phyloP scores from a whole-genome alignment of 2,329 filamentous ascomycete genomes.

The Salinomyces thailandicus region DNA sequence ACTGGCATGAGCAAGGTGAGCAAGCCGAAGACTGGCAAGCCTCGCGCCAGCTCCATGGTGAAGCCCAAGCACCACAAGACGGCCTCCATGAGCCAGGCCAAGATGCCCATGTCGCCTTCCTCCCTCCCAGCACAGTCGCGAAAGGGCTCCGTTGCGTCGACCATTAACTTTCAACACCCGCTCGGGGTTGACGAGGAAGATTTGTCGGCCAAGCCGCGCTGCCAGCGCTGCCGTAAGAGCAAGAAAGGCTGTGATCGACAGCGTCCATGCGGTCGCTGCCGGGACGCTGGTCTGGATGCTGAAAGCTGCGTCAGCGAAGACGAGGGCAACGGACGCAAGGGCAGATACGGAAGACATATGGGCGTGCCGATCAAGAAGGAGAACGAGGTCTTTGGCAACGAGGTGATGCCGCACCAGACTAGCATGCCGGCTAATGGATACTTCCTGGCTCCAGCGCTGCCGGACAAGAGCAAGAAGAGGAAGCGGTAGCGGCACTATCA shows the following conservation, averaged over 20 bases:
- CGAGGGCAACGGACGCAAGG: slow-evolving; percentile 93
- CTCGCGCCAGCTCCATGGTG: slow-evolving; percentile 28
- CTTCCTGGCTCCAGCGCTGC: slow-evolving; percentile 26
- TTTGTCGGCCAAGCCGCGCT: slow-evolving; percentile 87
- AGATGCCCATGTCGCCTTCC: slow-evolving; percentile 42
- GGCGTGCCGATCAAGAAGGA: slow-evolving; percentile 54
- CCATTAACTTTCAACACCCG: slow-evolving; percentile 50
- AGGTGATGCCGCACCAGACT: slow-evolving; percentile 15
- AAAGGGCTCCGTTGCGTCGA: slow-evolving; percentile 56
- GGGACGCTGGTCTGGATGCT: slow-evolving; percentile 84
- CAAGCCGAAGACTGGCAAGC: slow-evolving; percentile 26
- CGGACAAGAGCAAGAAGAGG: slow-evolving; percentile 58
- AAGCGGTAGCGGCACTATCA: slow-evolving; percentile 37
- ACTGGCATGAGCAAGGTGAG: slow-evolving; percentile 31
- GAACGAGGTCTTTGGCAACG: slow-evolving; percentile 12
- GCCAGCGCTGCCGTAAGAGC: slow-evolving; percentile 96
- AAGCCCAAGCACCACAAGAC: slow-evolving; percentile 42
- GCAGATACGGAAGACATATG: slow-evolving; percentile 69
- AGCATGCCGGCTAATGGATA: slow-evolving; percentile 14
- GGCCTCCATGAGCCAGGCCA: slow-evolving; percentile 17
- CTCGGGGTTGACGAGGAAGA: slow-evolving; percentile 66
- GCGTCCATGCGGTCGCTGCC: slow-evolving; percentile 87
- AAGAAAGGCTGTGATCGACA: slow-evolving; percentile 99
- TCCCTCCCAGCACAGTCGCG: slow-evolving; percentile 60
- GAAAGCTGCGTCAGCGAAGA: slow-evolving; percentile 97